Conservation (phyloP, 73 alveolate species). For the Stentor coeruleus region DNA sequence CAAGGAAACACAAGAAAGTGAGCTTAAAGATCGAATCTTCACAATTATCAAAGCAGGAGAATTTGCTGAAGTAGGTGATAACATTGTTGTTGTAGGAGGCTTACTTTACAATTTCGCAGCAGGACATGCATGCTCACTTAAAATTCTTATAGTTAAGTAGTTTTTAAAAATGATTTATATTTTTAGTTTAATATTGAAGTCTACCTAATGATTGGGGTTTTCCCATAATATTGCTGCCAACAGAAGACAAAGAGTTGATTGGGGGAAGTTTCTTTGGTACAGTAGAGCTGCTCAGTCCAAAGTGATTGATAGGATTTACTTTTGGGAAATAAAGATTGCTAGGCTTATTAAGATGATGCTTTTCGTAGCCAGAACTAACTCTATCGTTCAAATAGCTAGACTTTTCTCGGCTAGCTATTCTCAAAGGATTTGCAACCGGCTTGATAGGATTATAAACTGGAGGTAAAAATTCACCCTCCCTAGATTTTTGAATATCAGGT, state of each 20-base stretch:
- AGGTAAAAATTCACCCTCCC: not conserved
- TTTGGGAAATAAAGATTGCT: not conserved
- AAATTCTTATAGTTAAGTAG: too few species aligned
- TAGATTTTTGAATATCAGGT: not conserved
- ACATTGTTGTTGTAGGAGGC: not conserved
- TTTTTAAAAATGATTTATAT: too few species aligned
- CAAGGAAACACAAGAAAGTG: not conserved
- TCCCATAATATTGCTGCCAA: constrained; percentile 16
- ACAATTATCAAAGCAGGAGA: not conserved
- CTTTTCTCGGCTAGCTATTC: constrained; percentile 1
- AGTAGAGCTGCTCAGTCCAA: not conserved
- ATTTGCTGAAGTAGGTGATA: not conserved
- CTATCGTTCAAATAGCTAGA: not conserved
- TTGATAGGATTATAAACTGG: not conserved
- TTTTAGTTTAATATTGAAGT: constrained; percentile 8
- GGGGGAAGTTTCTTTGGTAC: constrained; percentile 7
- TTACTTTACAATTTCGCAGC: too few species aligned
- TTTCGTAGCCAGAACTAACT: not conserved
- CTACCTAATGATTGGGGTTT: not conserved
- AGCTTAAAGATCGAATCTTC: too few species aligned
- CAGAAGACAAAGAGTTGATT: not conserved
- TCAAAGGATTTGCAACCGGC: not conserved
- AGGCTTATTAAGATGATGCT: not conserved
- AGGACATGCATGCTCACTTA: too few species aligned
- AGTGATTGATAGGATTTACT: not conserved